phyloP scores from a whole-genome alignment of 768 basidiomycete species.

The Sporobolomyces pararoseus region DNA sequence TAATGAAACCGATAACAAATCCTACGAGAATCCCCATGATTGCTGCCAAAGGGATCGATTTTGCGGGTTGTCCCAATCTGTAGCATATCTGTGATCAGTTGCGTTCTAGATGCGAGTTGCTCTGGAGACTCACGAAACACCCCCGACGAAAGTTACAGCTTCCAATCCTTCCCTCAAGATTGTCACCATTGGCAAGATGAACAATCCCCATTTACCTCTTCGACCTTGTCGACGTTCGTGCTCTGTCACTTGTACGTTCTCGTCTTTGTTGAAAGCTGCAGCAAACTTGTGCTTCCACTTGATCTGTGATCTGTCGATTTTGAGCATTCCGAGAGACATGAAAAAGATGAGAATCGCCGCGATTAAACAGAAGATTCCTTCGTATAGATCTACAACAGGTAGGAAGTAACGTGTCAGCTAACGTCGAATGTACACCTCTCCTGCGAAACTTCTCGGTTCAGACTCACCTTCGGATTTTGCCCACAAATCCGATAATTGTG shows the following conservation, averaged over 20 bases:
- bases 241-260: conserved; percentile 20
- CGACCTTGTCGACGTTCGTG: conserved; percentile 30
- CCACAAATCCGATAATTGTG: conserved; percentile 79
- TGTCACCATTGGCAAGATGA: conserved; percentile 83
- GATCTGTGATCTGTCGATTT: conserved; percentile 82
- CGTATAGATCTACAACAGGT: conserved; percentile 92
- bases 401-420: too few species aligned
- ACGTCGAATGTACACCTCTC: too few species aligned
- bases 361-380: conserved; percentile 61
- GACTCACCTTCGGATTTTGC: conserved; percentile 54
- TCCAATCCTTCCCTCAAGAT: conserved; percentile 92
- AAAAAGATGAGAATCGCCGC: conserved; percentile 49
- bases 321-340: conserved; percentile 91
- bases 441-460: too few species aligned
- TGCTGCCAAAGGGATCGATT: conserved; percentile 72
- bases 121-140: conserved; percentile 49
- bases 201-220: conserved; percentile 68
- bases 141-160: conserved; percentile 87
- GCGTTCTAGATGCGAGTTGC: too few species aligned
- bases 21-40: conserved; percentile 80
- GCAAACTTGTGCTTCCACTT: conserved; percentile 90
- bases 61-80: conserved; percentile 73
- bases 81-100: conserved; percentile 10
- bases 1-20: conserved; percentile 50
- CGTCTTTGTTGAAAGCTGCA: conserved; percentile 59